Conservation (phyloP, 768 basidiomycete species). For the Tulasnella sp. region DNA sequence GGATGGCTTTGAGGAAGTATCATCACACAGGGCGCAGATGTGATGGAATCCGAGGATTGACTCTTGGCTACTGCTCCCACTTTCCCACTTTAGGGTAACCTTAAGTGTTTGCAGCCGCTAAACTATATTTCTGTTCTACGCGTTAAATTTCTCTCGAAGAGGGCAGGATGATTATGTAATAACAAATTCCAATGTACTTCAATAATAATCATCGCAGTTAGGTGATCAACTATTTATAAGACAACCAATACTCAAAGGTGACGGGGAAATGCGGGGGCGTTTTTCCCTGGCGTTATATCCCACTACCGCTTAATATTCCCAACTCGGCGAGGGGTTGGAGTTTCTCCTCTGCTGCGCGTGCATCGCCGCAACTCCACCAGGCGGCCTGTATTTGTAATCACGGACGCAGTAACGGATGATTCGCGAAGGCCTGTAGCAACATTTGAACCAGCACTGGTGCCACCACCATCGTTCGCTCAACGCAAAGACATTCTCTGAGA, state of each 20-base stretch:
- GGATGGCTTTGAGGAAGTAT: conserved; percentile 23
- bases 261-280: too few relatives aligned
- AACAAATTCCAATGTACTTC: too few relatives aligned
- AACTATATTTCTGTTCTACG: conserved; percentile 2
- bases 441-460: conserved; percentile 2
- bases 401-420: conserved; percentile 52
- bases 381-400: background rate
- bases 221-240: too few relatives aligned
- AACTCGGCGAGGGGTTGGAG: too few relatives aligned
- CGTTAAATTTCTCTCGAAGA: background rate
- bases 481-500: conserved; percentile 27
- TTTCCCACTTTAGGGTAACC: too few relatives aligned
- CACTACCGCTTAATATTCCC: too few relatives aligned
- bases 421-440: conserved; percentile 43
- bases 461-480: conserved; percentile 22
- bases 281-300: too few relatives aligned
- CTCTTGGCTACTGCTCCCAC: background rate
- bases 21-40: background rate
- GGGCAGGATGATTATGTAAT: too few relatives aligned
- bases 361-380: conserved; percentile 27
- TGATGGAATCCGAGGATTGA: conserved; percentile 7
- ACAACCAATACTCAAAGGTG: too few relatives aligned
- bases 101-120: too few relatives aligned
- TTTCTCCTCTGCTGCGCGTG: conserved; percentile 20
- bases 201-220: too few relatives aligned